These are phyloP conservation scores for Metarhizium brunneum DNA, from an alignment of 2,329 filamentous ascomycete genomes.

Conservation along the genomic window DNA sequence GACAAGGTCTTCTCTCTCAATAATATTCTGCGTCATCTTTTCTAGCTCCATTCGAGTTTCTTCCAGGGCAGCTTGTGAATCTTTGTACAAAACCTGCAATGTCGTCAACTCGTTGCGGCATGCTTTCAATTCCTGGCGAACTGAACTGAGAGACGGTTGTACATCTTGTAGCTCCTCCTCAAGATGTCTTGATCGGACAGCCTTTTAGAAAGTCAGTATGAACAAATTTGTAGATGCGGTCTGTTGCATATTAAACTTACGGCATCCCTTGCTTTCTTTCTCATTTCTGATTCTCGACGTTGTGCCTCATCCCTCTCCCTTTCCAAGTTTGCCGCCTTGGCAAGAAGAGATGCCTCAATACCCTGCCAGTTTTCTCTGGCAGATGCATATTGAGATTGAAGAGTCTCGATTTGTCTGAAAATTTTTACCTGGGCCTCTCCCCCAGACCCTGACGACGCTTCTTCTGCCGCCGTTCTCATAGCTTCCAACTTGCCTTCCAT, in stretches of 20 bases:
- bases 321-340: constrained; percentile 69
- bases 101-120: constrained; percentile 50
- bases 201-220: constrained; percentile 31
- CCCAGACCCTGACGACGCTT: constrained; percentile 72
- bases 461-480: constrained; percentile 76
- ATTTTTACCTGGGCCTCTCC: constrained; percentile 84
- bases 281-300: constrained; percentile 74
- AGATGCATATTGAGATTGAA: constrained; percentile 90
- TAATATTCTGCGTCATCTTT: constrained; percentile 29
- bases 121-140: constrained; percentile 54
- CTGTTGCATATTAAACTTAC: constrained; percentile 38
- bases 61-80: constrained; percentile 55
- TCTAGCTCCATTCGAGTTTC: constrained; percentile 43
- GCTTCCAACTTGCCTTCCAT: constrained; percentile 87
- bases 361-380: constrained; percentile 97
- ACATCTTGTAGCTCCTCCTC: constrained; percentile 77
- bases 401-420: constrained; percentile 84
- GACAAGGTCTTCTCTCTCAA: constrained; percentile 21
- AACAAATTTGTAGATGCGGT: not conserved
- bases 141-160: constrained; percentile 51
- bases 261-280: constrained; percentile 80
- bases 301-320: constrained; percentile 84
- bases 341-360: constrained; percentile 78
- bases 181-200: constrained; percentile 51
- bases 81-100: constrained; percentile 55